These are phyloP conservation scores for Euphrasia confusa DNA, from an alignment of 257 asterid species.

Conservation along the genomic window DNA sequence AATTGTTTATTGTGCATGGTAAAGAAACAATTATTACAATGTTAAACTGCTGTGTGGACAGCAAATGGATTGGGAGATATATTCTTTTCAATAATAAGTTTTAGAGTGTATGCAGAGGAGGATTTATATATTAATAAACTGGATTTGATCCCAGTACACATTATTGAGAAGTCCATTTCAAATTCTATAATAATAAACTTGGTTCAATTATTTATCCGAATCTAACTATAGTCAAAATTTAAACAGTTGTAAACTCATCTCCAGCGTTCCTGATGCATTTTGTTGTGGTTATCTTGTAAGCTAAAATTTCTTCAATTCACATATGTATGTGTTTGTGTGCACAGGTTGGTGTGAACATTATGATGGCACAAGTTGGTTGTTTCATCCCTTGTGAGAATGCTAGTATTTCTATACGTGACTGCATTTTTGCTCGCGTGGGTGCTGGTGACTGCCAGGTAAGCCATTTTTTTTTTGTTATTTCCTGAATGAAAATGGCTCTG, in stretches of 20 bases:
- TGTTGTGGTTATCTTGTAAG: neutral
- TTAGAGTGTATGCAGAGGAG: slow-evolving; percentile 10
- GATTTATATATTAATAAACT: no score
- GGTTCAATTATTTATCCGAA: slow-evolving; percentile 13
- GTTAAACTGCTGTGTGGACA: slow-evolving; percentile 16
- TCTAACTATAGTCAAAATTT: neutral
- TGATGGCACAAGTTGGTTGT: slow-evolving; percentile 96
- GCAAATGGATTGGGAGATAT: neutral
- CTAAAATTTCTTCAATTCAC: slow-evolving; percentile 11
- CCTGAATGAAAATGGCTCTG: neutral
- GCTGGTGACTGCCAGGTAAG: slow-evolving; percentile 99
- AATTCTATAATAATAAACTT: neutral
- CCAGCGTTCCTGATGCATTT: neutral
- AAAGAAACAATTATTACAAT: slow-evolving; percentile 9
- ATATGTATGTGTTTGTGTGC: slow-evolving; percentile 18
- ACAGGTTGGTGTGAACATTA: slow-evolving; percentile 89
- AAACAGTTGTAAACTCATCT: neutral
- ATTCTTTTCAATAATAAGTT: slow-evolving; percentile 21
- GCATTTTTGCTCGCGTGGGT: slow-evolving; percentile 98
- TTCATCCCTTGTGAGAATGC: slow-evolving; percentile 91
- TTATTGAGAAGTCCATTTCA: no score
- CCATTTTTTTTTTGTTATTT: neutral
- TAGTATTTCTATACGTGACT: slow-evolving; percentile 81
- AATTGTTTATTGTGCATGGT: slow-evolving; percentile 17
- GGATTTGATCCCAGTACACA: no score